Conservation (phyloP, 768 basidiomycete genomes). For the Panaeolus cyanescens region DNA sequence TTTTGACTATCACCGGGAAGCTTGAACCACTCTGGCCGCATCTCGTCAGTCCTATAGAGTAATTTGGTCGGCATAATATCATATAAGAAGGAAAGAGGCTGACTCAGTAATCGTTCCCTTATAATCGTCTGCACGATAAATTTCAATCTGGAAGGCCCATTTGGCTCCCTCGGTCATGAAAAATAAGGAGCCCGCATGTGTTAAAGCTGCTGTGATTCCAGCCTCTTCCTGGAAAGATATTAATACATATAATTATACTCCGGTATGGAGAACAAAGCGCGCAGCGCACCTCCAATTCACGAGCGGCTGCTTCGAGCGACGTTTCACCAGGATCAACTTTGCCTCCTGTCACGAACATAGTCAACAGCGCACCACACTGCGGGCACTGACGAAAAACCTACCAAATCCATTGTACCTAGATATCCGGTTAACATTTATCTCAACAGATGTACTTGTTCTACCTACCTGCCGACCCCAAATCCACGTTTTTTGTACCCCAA, state of each 20-base stretch:
- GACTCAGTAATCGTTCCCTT: conserved; percentile 68
- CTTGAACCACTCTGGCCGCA: conserved; percentile 81
- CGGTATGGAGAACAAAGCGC: neutral
- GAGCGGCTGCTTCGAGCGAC: conserved; percentile 64
- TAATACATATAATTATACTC: no score
- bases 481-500: conserved; percentile 83
- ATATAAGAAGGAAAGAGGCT: neutral
- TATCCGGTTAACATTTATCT: conserved; percentile 1
- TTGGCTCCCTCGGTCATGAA: conserved; percentile 58
- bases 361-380: neutral
- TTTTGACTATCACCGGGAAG: conserved; percentile 5
- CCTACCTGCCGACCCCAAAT: conserved; percentile 65
- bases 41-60: conserved; percentile 73
- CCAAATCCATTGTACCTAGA: conserved; percentile 87
- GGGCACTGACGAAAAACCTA: conserved; percentile 7
- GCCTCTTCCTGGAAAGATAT: conserved; percentile 69
- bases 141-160: conserved; percentile 70
- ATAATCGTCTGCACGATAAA: conserved; percentile 68
- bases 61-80: neutral
- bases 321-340: conserved; percentile 82
- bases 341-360: conserved; percentile 43
- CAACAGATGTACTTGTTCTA: neutral
- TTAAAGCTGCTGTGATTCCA: conserved; percentile 67
- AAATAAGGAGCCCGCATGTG: conserved; percentile 63
- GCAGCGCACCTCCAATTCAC: conserved; percentile 62